Evolutionary conservation across 352 stramenopile genomes (phyloP).

Genomic region (Pythium apleroticum): DNA sequence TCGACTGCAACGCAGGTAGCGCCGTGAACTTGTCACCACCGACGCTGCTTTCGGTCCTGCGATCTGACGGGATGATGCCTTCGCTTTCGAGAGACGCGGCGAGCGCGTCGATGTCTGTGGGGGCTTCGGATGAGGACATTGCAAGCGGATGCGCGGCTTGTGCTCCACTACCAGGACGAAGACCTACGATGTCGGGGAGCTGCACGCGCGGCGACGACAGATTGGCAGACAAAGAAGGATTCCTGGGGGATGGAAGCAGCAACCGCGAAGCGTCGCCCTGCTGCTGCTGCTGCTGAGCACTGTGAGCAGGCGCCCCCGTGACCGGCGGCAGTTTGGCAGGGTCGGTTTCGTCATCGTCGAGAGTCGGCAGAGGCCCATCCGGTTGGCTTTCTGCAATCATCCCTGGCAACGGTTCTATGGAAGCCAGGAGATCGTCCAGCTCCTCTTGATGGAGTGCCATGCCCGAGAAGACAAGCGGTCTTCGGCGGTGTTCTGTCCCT

Average conservation of each 20-base stretch:
- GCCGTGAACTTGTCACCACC: slow-evolving; percentile 4
- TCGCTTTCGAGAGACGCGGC: slow-evolving; percentile 13
- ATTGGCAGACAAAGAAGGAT: background rate
- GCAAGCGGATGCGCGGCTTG: background rate
- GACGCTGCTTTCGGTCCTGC: background rate
- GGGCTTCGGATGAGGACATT: background rate
- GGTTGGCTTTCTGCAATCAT: background rate
- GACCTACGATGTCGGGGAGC: background rate
- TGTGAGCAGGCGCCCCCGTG: background rate
- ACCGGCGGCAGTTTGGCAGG: background rate
- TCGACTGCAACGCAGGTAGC: slow-evolving; percentile 14
- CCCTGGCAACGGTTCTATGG: slow-evolving; percentile 8
- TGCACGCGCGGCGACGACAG: background rate
- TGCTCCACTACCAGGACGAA: background rate
- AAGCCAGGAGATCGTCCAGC: slow-evolving; percentile 26
- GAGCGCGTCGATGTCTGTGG: slow-evolving; percentile 24
- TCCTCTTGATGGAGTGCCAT: slow-evolving; percentile 11
- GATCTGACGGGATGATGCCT: background rate
- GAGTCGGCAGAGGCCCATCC: background rate
- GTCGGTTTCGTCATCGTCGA: background rate
- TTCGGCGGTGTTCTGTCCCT: background rate
- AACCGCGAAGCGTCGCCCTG: background rate
- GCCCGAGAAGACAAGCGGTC: background rate
- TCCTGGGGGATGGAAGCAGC: background rate
- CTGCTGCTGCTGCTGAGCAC: background rate